Base-by-base conservation (phyloP, 2,329 filamentous ascomycete genomes). In the Coleophoma eucalyptorum region DNA sequence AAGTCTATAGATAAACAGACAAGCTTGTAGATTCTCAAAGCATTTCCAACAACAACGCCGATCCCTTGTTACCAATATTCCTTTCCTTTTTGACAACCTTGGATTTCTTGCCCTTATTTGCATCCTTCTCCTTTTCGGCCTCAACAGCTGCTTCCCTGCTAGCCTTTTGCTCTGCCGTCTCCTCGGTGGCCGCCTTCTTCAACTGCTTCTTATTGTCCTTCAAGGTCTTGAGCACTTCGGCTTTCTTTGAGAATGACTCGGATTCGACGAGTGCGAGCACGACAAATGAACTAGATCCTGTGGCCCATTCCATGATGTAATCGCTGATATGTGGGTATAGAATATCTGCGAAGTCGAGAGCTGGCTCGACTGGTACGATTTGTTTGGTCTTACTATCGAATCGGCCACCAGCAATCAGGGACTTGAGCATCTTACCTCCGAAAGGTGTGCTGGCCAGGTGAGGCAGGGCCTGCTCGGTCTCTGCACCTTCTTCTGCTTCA, bases 381-480 rank as follows among this genome's bases (percentile, higher is more conserved):
- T 78, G 83, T 69, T 90, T 90, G 2, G 82, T 78, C 41, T 78
- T 78, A 54, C 83, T 82, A 69, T 97, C 90, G 65, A 89, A 99
- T 51, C 84, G 85, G 21, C 95, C 94, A 40, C 94, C 94, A 49
- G 90, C 86, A 20, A 97, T 91, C 7, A 99, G 80, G 0, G 87
- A 87, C 74, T 96, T 97, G 62, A 97, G 79, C 85, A 97, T 87
- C 52, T 90, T 86, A 15, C 89, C 90, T 38, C 84, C 87, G 59
- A 77, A 78, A 0, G 83, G 65, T 35, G 80, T 78, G 61, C 80
- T 74, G 21, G 83, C 80, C 50, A 87, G 76, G 64, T 90, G 86
- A 32, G 56, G 54, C 26, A 48, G 45, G 11, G 57, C 43, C 8
- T 52, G 40, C 15, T 49, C 50, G 19, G 52, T 50, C 21, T 54